These are phyloP conservation scores for Cladosporium sp. DNA, from an alignment of 2,329 filamentous ascomycete species.

Conservation along the genomic window DNA sequence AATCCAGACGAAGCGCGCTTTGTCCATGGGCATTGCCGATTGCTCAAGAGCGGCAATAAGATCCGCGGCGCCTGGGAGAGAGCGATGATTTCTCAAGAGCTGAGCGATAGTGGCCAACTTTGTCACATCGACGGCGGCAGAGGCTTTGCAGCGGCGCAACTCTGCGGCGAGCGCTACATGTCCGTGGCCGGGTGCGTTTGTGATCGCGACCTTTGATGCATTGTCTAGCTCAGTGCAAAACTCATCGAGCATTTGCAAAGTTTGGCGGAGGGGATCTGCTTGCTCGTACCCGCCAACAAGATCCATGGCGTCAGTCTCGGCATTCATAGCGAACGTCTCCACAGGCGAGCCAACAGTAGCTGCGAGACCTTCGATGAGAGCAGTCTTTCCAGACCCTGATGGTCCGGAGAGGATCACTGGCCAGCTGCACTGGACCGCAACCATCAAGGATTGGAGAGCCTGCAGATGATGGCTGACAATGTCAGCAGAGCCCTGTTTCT, in stretches of 20 bases:
- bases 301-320: conserved; percentile 95
- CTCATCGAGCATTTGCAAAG: conserved; percentile 16
- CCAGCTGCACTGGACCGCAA: conserved; percentile 80
- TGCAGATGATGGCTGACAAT: conserved; percentile 52
- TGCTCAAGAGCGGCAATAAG: conserved; percentile 14
- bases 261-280: conserved; percentile 66
- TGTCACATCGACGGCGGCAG: conserved; percentile 5
- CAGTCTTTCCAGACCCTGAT: conserved; percentile 82
- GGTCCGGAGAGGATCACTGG: conserved; percentile 84
- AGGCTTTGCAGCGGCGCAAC: conserved; percentile 12
- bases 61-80: conserved; percentile 6
- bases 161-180: conserved; percentile 4
- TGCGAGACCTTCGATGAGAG: conserved; percentile 74
- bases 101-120: conserved; percentile 12
- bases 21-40: conserved; percentile 48
- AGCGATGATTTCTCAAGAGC: conserved; percentile 1
- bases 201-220: conserved; percentile 8
- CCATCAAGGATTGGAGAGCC: conserved; percentile 78
- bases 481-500: not conserved
- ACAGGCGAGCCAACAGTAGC: conserved; percentile 69
- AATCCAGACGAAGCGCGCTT: conserved; percentile 90
- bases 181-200: not conserved
- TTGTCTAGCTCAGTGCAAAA: conserved; percentile 15
- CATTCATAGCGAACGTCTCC: conserved; percentile 82
- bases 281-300: conserved; percentile 96